Base-by-base conservation (phyloP, 805 yeast species). In the Candida hungchunana region DNA sequence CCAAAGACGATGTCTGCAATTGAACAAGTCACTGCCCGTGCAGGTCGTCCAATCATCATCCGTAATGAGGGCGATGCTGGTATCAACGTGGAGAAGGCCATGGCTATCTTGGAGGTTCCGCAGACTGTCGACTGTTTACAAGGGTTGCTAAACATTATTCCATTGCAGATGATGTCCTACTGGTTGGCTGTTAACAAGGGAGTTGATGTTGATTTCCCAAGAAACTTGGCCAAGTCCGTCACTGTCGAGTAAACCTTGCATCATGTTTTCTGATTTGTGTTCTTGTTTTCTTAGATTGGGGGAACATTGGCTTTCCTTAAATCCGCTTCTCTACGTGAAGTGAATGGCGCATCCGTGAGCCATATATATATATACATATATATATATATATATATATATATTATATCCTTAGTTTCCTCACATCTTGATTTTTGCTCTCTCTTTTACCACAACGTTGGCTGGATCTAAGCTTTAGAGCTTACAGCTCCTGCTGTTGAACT, bases 171-270 rank as follows among this genome's bases (percentile, higher is more conserved):
- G 62, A 88, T 89, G 77, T 82, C 96, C 56, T 93, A 93, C 69
- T 89, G 96, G 93, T 73, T 93, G 55, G 97, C 98, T 36, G 90
- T 87, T 36, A 79, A 81, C 64, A 84, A 90, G 59, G 97, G 97
- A 26, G 82, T 85, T 51, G 95, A 93, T 58, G 98, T 94, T 39
- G 99, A 93, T 63, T 90, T 90, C 79, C 99, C 99, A 48, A 79
- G 98, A 67, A 93, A 93, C 70, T 75, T 93, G 66, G 99, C 99
- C 46, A 93, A 93, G 71, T 82, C 96, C 34, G 99, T 93, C 39
- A 93, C 99, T 31, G 98, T 93, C 45, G 97, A 88, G 69, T 89
- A 69, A 59, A 17, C 18, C n/a, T 10, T 11, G n/a, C 29, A 66
- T 48, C 10, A 64, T 69, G 23, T 73, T 53, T 26, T 73, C 60